Evolutionary conservation across 352 stramenopile genomes (phyloP), one percentile per base, ranked within the genome.

Genomic region (Phytophthora boehmeriae): DNA sequence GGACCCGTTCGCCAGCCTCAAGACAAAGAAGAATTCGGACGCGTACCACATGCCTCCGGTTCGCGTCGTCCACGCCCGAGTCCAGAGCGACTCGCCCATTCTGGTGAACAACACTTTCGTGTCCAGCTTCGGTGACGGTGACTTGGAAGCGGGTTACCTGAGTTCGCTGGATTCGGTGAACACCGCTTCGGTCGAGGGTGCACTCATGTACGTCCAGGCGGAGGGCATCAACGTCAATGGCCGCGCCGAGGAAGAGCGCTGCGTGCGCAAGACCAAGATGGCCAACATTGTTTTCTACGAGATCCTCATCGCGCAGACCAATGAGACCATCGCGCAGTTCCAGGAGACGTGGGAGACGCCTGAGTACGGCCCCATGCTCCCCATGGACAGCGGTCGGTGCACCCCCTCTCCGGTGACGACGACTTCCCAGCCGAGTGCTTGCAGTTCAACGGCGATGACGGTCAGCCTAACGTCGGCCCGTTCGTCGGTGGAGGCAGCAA

Each of bases 151-250:
- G 11, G 83, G 81, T 0, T 93, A 93, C 69, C 41, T 80, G 13
- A 80, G 78, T 36, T 70, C 56, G 9, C 73, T 92, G 54, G 83
- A 95, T 66, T 75, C 68, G 2, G 83, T 94, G 54, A 94, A 94
- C 66, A 89, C 81, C 5, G 86, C 83, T 16, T 79, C 59, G 0
- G 80, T 94, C 0, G 83, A 92, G 23, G 86, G 86, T 16, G 73
- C 80, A 4, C 71, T 94, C 41, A 90, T 92, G 79, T 94, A 88
- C 50, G 82, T 94, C 4, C 83, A 92, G 64, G 82, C 83, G 1
- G 85, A 94, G 34, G 80, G 81, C 14, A 94, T 94, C 68, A 89
- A 94, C 59, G 30, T 76, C 20, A 76, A 84, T 38, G 63, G 71
- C 10, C 80, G 83, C 6, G 57, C 74, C 0, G 28, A 66, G 2